These are phyloP conservation scores for Viridothelium virens DNA, from an alignment of 495 filamentous ascomycete genomes.

Conservation along the genomic window DNA sequence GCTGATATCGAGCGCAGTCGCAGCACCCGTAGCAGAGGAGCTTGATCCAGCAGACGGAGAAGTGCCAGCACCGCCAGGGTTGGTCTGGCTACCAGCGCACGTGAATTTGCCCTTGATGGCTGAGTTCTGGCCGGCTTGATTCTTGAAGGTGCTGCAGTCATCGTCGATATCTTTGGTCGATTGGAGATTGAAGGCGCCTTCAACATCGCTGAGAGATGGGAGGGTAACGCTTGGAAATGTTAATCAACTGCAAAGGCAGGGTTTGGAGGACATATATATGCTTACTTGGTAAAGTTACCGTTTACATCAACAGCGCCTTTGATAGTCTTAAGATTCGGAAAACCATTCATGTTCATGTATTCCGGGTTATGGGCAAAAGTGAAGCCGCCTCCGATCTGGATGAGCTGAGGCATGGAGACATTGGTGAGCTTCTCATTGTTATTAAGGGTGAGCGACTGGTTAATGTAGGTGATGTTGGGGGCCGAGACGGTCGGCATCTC, in stretches of 20 bases:
- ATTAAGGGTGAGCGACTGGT: slow-evolving; percentile 65
- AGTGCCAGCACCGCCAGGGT: slow-evolving; percentile 27
- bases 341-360: slow-evolving; percentile 53
- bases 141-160: slow-evolving; percentile 39
- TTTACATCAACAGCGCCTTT: slow-evolving; percentile 82
- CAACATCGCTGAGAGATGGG: slow-evolving; percentile 62
- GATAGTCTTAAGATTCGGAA: slow-evolving; percentile 60
- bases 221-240: slow-evolving; percentile 53
- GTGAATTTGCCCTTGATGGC: slow-evolving; percentile 41
- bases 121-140: slow-evolving; percentile 42
- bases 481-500: slow-evolving; percentile 58
- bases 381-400: slow-evolving; percentile 65
- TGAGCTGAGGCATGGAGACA: slow-evolving; percentile 63
- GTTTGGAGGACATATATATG: slow-evolving; percentile 19
- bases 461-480: slow-evolving; percentile 69
- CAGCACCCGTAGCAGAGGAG: slow-evolving; percentile 21
- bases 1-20: slow-evolving; percentile 28
- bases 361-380: slow-evolving; percentile 81
- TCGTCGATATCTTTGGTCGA: slow-evolving; percentile 46
- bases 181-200: slow-evolving; percentile 81
- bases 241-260: background rate
- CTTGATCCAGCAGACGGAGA: slow-evolving; percentile 22
- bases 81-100: slow-evolving; percentile 34
- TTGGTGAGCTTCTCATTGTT: slow-evolving; percentile 69
- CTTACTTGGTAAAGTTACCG: slow-evolving; percentile 77